Conservation (phyloP, 164 flowering plant genomes). For the Houttuynia cordata region DNA sequence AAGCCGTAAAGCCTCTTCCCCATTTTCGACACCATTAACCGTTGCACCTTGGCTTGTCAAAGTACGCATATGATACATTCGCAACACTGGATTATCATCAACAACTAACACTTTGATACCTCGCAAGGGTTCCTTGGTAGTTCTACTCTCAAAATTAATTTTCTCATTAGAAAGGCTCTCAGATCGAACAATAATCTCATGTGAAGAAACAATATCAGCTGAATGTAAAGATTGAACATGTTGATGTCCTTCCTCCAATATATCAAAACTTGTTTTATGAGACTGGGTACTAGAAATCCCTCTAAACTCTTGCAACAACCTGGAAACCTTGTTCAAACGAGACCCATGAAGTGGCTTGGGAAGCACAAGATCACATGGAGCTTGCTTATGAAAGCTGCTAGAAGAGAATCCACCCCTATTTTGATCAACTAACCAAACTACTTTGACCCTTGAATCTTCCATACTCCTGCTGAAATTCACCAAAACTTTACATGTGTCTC, state of each 20-base stretch:
- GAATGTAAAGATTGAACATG: neutral
- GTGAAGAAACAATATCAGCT: neutral
- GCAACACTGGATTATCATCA: slow-evolving; percentile 30
- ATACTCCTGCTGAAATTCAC: slow-evolving; percentile 4
- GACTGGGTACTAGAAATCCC: slow-evolving; percentile 4
- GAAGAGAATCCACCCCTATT: neutral
- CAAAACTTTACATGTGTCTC: slow-evolving; percentile 8
- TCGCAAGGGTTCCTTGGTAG: slow-evolving; percentile 14
- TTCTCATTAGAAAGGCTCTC: neutral
- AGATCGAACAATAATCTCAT: neutral
- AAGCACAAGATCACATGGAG: slow-evolving; percentile 14
- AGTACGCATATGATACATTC: slow-evolving; percentile 9
- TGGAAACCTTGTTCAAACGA: slow-evolving; percentile 12
- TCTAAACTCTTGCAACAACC: slow-evolving; percentile 18
- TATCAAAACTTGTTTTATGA: too few species aligned
- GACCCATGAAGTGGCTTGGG: slow-evolving; percentile 36
- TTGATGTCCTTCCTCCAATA: too few species aligned
- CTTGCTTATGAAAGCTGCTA: neutral
- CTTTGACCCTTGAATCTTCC: slow-evolving; percentile 7
- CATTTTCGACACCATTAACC: slow-evolving; percentile 31
- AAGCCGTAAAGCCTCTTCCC: slow-evolving; percentile 44
- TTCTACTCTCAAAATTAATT: neutral
- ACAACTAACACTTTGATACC: slow-evolving; percentile 55
- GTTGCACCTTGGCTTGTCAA: too few species aligned
- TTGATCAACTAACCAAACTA: slow-evolving; percentile 27